Evolutionary conservation across 441 rosid species (phyloP), one percentile per base, ranked within the genome.

Genomic region (Lepidium campestre): DNA sequence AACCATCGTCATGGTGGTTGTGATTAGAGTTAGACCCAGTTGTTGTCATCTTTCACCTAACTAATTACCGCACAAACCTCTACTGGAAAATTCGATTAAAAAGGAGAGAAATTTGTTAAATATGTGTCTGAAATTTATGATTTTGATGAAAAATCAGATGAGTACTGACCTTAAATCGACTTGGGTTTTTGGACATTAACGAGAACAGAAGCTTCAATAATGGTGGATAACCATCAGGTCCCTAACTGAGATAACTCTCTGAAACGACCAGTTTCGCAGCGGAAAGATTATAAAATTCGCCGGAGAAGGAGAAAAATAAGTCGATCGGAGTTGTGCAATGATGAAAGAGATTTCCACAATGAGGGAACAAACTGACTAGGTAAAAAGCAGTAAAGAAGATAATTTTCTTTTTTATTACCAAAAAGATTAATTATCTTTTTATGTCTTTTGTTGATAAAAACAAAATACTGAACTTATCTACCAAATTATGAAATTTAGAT

Each of bases 1-100:
- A 65, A 63, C 73, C 86, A 69, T 87, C 89, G 10, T 86, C 87
- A 41, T 23, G 83, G 73, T 74, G 80, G 56, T 57, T 78, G 72
- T 76, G 74, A 75, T 79, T 82, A 45, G 71, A 72, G 68, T 79
- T 77, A 71, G 79, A 67, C 75, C 87, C 93, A 65, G 73, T 75
- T 20, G 80, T 83, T 50, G 82, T 83, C 90, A 81, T 82, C 39
- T 62, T 55, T 48, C 60, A 27, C 71, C 71, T 52, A 69, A 62
- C 59, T 10, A 67, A 61, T 39, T 27, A 36, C 77, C 68, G 49
- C 49, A 52, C 20, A 29, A 60, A 1, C 63, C 63, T 46, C 31
- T 17, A 53, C 50, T 49, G 47, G 2, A 52, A 11, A 44, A 59
- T 25, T 46, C 64, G 14, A 57, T 3, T 2, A 31, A 7, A 29